A percentile compares a stretch with the other conserved stretches of the same genome.
phyloP scores from a whole-genome alignment of 2,329 filamentous ascomycete genomes.

The Waltergamsia citrina region DNA sequence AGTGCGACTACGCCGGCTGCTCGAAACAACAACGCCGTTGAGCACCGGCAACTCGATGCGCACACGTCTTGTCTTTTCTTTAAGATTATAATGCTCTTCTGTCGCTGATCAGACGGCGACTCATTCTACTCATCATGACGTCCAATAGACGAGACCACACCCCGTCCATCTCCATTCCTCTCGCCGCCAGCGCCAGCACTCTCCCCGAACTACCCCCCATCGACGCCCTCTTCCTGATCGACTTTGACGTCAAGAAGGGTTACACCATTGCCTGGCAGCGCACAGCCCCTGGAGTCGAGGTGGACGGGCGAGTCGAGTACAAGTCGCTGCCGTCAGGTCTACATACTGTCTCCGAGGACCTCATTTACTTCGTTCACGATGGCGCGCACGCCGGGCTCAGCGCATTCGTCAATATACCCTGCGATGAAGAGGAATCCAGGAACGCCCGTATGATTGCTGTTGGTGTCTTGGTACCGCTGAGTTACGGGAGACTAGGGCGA shows the following conservation, averaged over 20 bases:
- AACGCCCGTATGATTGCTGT: conserved; percentile 92
- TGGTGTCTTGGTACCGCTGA: conserved; percentile 77
- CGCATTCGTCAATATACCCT: conserved; percentile 79
- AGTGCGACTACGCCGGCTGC: too few species aligned
- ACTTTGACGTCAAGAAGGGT: conserved; percentile 87
- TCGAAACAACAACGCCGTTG: too few species aligned
- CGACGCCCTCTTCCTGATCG: conserved; percentile 77
- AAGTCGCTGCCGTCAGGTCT: conserved; percentile 91
- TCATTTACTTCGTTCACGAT: conserved; percentile 89
- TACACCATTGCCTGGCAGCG: conserved; percentile 88
- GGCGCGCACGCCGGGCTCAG: conserved; percentile 75
- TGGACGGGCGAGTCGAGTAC: conserved; percentile 88
- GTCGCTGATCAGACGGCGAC: conserved; percentile 4
- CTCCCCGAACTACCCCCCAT: conserved; percentile 29
- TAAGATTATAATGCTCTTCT: conserved; percentile 17
- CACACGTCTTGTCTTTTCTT: too few species aligned
- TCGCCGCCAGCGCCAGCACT: conserved; percentile 11
- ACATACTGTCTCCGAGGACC: conserved; percentile 78
- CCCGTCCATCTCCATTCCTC: conserved; percentile 27
- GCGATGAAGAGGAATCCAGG: conserved; percentile 64
- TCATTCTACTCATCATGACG: conserved; percentile 19
- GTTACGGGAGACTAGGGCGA: conserved; percentile 74
- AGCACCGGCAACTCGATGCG: too few species aligned
- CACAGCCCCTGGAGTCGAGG: conserved; percentile 55
- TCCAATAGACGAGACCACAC: conserved; percentile 24